Evolutionary conservation across 2,329 filamentous ascomycete species (phyloP).

Genomic region (Arthrinium phaeospermum): DNA sequence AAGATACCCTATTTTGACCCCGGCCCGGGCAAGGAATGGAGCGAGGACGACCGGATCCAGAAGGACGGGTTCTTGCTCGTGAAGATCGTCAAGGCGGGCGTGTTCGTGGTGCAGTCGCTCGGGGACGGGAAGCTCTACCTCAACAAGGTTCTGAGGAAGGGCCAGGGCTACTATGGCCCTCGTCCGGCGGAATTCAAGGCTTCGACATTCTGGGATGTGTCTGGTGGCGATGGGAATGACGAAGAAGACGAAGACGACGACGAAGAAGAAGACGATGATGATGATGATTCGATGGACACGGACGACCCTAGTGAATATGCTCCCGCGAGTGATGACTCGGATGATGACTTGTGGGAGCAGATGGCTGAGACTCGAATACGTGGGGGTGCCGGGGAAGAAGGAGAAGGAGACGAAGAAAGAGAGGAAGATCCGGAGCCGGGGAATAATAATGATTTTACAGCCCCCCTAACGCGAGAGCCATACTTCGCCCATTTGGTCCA

Average conservation of each 20-base stretch:
- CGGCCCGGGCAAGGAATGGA: neutral
- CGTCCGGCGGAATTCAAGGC: neutral
- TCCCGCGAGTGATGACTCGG: neutral
- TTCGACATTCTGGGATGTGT: neutral
- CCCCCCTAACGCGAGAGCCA: neutral
- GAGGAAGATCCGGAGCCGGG: neutral
- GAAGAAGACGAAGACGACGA: neutral
- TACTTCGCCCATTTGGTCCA: neutral
- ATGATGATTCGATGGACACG: neutral
- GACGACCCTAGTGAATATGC: neutral
- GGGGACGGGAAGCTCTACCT: neutral
- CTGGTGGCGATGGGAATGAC: neutral
- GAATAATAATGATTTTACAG: neutral
- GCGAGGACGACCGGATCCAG: neutral
- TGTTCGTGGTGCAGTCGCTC: neutral
- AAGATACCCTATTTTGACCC: neutral
- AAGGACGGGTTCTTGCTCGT: conserved; percentile 1
- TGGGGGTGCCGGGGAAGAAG: neutral
- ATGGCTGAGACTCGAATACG: neutral
- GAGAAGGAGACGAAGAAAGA: neutral
- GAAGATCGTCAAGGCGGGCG: neutral
- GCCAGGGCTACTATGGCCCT: neutral
- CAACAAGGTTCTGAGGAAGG: neutral
- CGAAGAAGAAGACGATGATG: neutral
- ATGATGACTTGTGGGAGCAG: neutral